Evolutionary conservation across 257 asterid species (phyloP).

Genomic region (Pogostemon cablin): DNA sequence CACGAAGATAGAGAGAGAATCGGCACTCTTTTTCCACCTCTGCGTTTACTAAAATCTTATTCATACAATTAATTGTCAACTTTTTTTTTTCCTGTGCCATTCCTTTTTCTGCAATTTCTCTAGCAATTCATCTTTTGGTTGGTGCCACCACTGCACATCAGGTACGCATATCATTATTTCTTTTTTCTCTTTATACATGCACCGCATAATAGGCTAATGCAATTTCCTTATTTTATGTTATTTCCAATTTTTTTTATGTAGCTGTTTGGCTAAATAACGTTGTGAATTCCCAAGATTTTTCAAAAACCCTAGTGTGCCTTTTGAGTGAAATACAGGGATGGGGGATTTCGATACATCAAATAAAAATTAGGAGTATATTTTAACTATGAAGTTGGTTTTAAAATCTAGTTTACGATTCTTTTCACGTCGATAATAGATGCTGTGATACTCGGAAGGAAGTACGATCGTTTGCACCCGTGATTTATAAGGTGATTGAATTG

Average conservation of each 20-base stretch:
- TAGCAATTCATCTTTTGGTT: not conserved
- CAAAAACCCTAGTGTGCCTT: conserved; percentile 44
- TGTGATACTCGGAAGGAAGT: not conserved
- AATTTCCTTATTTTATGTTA: not conserved
- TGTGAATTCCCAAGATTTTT: conserved; percentile 19
- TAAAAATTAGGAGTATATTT: not conserved
- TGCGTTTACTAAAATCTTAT: not conserved
- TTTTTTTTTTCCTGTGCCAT: not conserved
- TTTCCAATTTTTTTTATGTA: not conserved
- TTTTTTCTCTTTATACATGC: conserved; percentile 10
- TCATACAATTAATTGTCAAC: conserved; percentile 4
- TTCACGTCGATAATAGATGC: not conserved
- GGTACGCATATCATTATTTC: conserved; percentile 30
- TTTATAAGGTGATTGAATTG: conserved; percentile 19
- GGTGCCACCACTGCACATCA: conserved; percentile 25
- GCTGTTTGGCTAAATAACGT: not conserved
- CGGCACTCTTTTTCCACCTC: conserved; percentile 24
- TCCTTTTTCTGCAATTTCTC: conserved; percentile 9
- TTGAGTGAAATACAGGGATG: conserved; percentile 24
- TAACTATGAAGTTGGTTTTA: not conserved
- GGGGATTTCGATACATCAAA: conserved; percentile 2
- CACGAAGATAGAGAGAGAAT: conserved; percentile 19
- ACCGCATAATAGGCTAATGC: not conserved
- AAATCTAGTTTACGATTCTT: not conserved
- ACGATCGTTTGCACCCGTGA: conserved; percentile 1